Base-by-base conservation (phyloP, 805 yeast genomes). In the Candida qinlingensis region DNA sequence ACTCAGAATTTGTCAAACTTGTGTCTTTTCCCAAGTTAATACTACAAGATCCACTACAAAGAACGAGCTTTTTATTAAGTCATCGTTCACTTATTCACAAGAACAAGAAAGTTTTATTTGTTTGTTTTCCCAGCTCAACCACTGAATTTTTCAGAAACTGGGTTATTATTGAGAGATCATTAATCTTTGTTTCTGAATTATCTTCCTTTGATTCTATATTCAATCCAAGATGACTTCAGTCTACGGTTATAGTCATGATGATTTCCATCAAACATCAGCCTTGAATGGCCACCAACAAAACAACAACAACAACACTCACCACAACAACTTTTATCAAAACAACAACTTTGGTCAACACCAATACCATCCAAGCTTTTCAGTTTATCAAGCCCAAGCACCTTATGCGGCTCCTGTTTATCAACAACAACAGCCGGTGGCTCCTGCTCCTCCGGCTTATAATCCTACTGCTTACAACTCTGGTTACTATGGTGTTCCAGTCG, bases 11-110 rank as follows among this genome's bases (percentile, higher is more conserved):
- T 6, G 30, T 28, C 29, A 9, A 36, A 27, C 25, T n/a, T 26
- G 27, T 13, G 25, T 13, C 30, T 36, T 10, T 7, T 37, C 30
- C 33, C 25, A 37, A 41, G 19, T 35, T 35, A 39, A 25, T 35
- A 29, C 34, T 37, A 10, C n/a, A 29, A 26, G 26, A 41, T 19
- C 19, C 19, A 19, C 19, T 19, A 19, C 19, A 19, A 30, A 36
- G 49, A 53, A 39, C 72, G 74, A 70, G 67, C 74, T 70, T 70
- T 70, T 70, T 58, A 58, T 59, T 70, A 70, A 70, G 74, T 67
- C 54, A 63, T 70, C 74, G 73, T 59, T 62, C 54, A 36, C 40
- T 13, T 8, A n/a, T 34, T 25, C 11, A 37, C 38, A 34, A 37
- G n/a, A 42, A 47, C 26, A 29, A 40, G 5, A 35, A 8, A 38